These are phyloP conservation scores for Penicillium sp. DNA, from an alignment of 2,329 filamentous ascomycete species.

Conservation along the genomic window DNA sequence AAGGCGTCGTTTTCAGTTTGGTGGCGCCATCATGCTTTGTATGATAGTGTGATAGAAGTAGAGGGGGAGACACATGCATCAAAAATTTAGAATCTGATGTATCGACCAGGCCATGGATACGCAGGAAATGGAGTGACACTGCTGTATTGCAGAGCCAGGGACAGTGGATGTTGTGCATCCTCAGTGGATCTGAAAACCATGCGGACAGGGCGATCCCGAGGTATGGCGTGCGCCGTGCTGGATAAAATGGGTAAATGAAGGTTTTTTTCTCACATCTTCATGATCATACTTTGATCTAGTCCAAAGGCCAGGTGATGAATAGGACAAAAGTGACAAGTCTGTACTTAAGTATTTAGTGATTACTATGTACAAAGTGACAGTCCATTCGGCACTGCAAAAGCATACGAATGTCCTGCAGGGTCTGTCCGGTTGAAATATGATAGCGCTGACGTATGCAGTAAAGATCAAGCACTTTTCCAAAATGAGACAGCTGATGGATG, in stretches of 20 bases:
- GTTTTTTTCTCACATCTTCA: neutral
- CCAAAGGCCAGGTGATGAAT: no score
- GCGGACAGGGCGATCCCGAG: conserved; percentile 22
- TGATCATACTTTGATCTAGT: no score
- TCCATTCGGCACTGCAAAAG: no score
- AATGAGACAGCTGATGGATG: neutral
- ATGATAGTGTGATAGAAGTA: no score
- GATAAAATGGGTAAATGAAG: conserved; percentile 12
- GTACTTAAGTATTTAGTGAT: no score
- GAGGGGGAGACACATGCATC: no score
- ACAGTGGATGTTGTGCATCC: conserved; percentile 14
- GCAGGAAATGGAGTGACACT: neutral
- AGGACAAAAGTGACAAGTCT: neutral
- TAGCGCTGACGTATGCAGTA: conserved; percentile 25
- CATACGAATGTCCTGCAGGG: neutral
- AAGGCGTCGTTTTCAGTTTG: neutral
- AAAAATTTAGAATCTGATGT: no score
- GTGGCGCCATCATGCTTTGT: neutral
- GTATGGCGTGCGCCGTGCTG: conserved; percentile 20
- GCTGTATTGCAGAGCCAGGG: neutral
- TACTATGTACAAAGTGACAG: neutral
- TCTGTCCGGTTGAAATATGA: conserved; percentile 11
- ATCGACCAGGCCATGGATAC: neutral
- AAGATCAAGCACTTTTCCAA: conserved; percentile 7
- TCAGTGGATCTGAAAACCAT: conserved; percentile 10